Evolutionary conservation across 192 early-diverging fungal species (phyloP), one percentile per base, ranked within the genome.

Genomic region (Coemansia sp.): DNA sequence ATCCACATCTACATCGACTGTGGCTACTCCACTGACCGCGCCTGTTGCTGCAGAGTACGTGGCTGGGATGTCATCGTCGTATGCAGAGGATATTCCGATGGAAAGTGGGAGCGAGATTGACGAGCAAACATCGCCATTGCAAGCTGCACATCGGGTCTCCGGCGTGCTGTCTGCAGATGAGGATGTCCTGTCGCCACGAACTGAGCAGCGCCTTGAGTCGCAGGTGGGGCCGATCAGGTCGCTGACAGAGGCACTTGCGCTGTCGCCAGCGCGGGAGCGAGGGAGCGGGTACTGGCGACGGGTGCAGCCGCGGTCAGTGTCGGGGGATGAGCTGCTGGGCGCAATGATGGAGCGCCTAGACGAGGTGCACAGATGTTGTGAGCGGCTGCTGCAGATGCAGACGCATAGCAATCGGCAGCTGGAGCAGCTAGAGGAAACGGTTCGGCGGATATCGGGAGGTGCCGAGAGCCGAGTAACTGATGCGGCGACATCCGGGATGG

Each of bases 141-240:
- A 48, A 28, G 8, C 26, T 4, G 46, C 46, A 6, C 46, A 48
- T 29, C 46, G 20, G 18, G 46, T 48, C 26, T 32, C 46, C 8
- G 46, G 33, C 3, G 19, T 28, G 17, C n/a, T 24, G 9, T 18
- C 46, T 8, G 9, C 32, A 23, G 27, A 25, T 4, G n/a, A 33
- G 18, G 32, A 48, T 25, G n/a, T n/a, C n/a, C 46, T 33, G 11
- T 48, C 46, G 23, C 32, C 48, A 15, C 64, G 54, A 23, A 14
- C 45, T 3, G 55, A 46, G 35, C 44, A 57, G 10, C 32, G 54
- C 20, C 55, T 61, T 0, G 55, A 57, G 9, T 47, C 49, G 18
- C 60, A 64, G 3, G 49, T 59, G 8, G 56, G 46, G 23, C 60
- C 68, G 29, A 71, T 71, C 24, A 53, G 60, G 23, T 71, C 68